Percentiles rank a stretch among this genome's conserved stretches.
These are phyloP conservation scores for Botryosphaeria agaves DNA, from an alignment of 2,329 filamentous ascomycete genomes.

Conservation along the genomic window DNA sequence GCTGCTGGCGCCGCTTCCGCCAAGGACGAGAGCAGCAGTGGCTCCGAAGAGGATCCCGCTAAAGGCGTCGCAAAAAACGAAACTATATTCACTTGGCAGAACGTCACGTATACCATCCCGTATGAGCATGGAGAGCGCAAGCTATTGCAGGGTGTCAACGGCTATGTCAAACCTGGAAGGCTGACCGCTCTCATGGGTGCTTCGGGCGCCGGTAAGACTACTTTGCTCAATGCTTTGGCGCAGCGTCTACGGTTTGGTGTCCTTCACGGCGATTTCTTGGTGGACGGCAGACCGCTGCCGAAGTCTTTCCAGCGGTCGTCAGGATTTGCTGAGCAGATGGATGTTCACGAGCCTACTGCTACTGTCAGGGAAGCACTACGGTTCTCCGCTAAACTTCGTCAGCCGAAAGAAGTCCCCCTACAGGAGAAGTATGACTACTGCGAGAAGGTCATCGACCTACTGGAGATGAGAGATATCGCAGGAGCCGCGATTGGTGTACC, in stretches of 20 bases:
- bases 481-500: constrained; percentile 44
- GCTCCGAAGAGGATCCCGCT: constrained; percentile 12
- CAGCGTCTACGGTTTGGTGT: constrained; percentile 27
- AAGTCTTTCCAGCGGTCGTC: constrained; percentile 34
- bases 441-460: constrained; percentile 40
- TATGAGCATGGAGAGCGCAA: constrained; percentile 24
- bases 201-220: constrained; percentile 38
- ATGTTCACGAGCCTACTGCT: constrained; percentile 47
- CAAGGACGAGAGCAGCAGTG: constrained; percentile 10
- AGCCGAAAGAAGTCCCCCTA: constrained; percentile 36
- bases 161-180: constrained; percentile 59
- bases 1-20: constrained; percentile 9
- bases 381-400: constrained; percentile 48
- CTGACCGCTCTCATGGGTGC: constrained; percentile 69
- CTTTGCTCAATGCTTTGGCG: constrained; percentile 20
- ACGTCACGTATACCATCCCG: constrained; percentile 60
- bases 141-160: constrained; percentile 44
- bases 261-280: constrained; percentile 25
- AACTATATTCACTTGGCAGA: constrained; percentile 57
- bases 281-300: constrained; percentile 22
- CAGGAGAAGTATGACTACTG: constrained; percentile 51
- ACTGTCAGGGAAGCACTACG: constrained; percentile 49
- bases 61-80: constrained; percentile 44
- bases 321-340: constrained; percentile 44
- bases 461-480: constrained; percentile 52